phyloP scores from a whole-genome alignment of 768 basidiomycete genomes.

The Auriculariales sp. region DNA sequence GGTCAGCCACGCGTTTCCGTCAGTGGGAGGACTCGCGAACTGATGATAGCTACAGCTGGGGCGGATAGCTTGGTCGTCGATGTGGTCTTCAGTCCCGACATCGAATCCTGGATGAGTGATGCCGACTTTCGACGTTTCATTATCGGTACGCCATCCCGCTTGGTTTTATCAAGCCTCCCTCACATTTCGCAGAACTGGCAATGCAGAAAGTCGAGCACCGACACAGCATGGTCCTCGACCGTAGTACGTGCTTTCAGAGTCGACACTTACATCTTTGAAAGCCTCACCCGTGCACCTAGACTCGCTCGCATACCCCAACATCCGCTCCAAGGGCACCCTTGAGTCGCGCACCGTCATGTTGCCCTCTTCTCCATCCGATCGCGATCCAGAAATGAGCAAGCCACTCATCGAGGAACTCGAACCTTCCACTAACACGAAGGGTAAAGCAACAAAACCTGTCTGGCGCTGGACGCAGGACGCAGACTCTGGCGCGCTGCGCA shows the following conservation, averaged over 20 bases:
- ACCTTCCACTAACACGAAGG: neutral
- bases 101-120: slow-evolving; percentile 50
- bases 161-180: slow-evolving; percentile 3
- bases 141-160: slow-evolving; percentile 32
- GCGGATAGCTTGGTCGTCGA: slow-evolving; percentile 60
- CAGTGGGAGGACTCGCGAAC: slow-evolving; percentile 4
- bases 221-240: slow-evolving; percentile 7
- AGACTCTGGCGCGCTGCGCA: neutral
- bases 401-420: neutral
- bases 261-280: no score
- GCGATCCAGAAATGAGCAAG: no score
- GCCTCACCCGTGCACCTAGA: slow-evolving; percentile 23
- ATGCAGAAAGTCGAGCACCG: slow-evolving; percentile 8
- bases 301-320: slow-evolving; percentile 63
- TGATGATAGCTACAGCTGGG: slow-evolving; percentile 32
- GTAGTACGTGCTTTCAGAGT: slow-evolving; percentile 4
- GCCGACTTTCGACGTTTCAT: slow-evolving; percentile 54
- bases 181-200: slow-evolving; percentile 6
- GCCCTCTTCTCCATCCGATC: slow-evolving; percentile 20
- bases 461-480: neutral
- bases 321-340: slow-evolving; percentile 59
- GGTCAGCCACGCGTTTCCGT: slow-evolving; percentile 22
- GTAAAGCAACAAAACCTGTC: neutral
- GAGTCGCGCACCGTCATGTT: slow-evolving; percentile 41
- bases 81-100: slow-evolving; percentile 43